A percentile compares a stretch with the other conserved stretches of the same genome.
phyloP scores from a whole-genome alignment of 2,329 filamentous ascomycete genomes.

The Penicillium psychrosexuale region DNA sequence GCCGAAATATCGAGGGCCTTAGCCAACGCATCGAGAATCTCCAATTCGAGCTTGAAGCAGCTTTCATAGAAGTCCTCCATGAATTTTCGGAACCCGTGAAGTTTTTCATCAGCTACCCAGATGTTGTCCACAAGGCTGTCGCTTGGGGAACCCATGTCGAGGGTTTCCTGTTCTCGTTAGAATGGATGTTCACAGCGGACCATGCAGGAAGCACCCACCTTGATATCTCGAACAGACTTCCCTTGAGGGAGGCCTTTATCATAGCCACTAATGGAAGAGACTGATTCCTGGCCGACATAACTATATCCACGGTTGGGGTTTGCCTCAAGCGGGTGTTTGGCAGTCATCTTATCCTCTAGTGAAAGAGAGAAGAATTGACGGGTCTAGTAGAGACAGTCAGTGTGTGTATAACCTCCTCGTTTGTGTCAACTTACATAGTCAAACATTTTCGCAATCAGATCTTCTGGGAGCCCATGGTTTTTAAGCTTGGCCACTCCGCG shows the following conservation, averaged over 20 bases:
- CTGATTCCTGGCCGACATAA: constrained; percentile 31
- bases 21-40: constrained; percentile 46
- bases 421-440: constrained; percentile 6
- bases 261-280: constrained; percentile 24
- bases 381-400: constrained; percentile 2
- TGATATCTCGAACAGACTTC: constrained; percentile 22
- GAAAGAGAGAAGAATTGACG: constrained; percentile 27
- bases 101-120: constrained; percentile 47
- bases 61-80: constrained; percentile 41
- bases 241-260: constrained; percentile 18
- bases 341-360: constrained; percentile 27
- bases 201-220: constrained; percentile 5
- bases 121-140: constrained; percentile 44
- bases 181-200: not conserved
- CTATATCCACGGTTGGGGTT: constrained; percentile 34
- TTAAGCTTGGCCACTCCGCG: constrained; percentile 17
- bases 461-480: constrained; percentile 19
- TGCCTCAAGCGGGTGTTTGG: constrained; percentile 29
- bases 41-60: constrained; percentile 40
- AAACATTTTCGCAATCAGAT: constrained; percentile 14
- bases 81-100: constrained; percentile 45
- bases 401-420: fast-evolving
- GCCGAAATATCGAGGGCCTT: constrained; percentile 46
- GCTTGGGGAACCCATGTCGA: constrained; percentile 47
- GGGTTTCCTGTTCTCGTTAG: constrained; percentile 36